Percentiles rank a stretch among this genome's conserved stretches.
phyloP scores from a whole-genome alignment of 106 monocot genomes.

The Alisma plantagoaquatica region DNA sequence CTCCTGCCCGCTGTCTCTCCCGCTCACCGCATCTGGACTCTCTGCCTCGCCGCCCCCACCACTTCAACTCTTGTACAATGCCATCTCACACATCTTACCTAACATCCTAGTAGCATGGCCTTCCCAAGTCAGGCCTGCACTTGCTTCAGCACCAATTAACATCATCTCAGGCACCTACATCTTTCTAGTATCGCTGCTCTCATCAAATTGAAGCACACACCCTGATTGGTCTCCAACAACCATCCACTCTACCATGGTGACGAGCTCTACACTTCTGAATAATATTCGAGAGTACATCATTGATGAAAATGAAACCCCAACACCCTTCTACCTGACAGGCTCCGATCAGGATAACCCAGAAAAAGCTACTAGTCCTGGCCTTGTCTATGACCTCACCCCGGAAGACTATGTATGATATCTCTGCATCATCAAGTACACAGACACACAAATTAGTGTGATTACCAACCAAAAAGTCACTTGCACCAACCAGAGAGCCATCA shows the following conservation, averaged over 20 bases:
- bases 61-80: too few relatives aligned
- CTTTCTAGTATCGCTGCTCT: too few relatives aligned
- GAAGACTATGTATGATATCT: neutral
- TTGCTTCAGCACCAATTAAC: neutral
- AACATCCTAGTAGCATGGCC: too few relatives aligned
- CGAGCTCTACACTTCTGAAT: neutral
- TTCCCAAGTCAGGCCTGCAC: neutral
- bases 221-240: too few relatives aligned
- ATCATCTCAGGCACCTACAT: too few relatives aligned
- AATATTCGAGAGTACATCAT: neutral
- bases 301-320: neutral
- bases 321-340: neutral
- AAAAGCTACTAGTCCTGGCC: neutral
- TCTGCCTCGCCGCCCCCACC: too few relatives aligned
- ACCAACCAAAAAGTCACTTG: neutral
- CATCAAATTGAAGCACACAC: too few relatives aligned
- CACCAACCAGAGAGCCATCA: neutral
- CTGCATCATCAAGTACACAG: neutral
- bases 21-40: too few relatives aligned
- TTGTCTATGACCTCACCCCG: neutral
- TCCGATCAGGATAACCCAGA: neutral
- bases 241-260: too few relatives aligned
- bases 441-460: neutral
- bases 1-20: too few relatives aligned
- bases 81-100: too few relatives aligned